phyloP scores from a whole-genome alignment of 1,139 yeast species.

The Hyphopichia khmerensis region DNA sequence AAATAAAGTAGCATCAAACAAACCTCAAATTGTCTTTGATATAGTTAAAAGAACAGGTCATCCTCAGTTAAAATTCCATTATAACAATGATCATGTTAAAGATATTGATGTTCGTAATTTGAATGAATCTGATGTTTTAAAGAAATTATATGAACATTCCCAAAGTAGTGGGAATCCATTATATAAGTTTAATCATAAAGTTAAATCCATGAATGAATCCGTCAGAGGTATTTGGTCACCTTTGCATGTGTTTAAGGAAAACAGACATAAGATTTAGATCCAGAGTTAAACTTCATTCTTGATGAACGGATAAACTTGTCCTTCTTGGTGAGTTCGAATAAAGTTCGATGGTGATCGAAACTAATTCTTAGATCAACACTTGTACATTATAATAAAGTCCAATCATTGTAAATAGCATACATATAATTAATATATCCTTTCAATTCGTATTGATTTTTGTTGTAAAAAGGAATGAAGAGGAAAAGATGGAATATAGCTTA shows the following conservation, averaged over 20 bases:
- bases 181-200: slow-evolving; percentile 60
- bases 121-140: slow-evolving; percentile 58
- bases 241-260: slow-evolving; percentile 70
- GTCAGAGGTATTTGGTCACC: slow-evolving; percentile 99
- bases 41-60: slow-evolving; percentile 75
- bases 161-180: slow-evolving; percentile 42
- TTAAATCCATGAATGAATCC: slow-evolving; percentile 73
- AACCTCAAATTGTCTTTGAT: slow-evolving; percentile 72
- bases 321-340: too few species aligned
- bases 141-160: slow-evolving; percentile 55
- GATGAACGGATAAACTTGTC: too few species aligned
- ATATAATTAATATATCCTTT: too few species aligned
- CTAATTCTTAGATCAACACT: background rate
- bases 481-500: too few species aligned
- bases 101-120: slow-evolving; percentile 54
- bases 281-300: too few species aligned
- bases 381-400: too few species aligned
- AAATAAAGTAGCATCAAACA: slow-evolving; percentile 52
- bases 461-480: too few species aligned
- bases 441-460: too few species aligned
- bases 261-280: slow-evolving; percentile 70
- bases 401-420: too few species aligned
- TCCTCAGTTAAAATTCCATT: slow-evolving; percentile 73
- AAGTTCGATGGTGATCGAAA: too few species aligned
- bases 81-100: slow-evolving; percentile 34